Percentiles rank a stretch among this genome's conserved stretches.
phyloP scores from a whole-genome alignment of 163 green algal species.

The Trebouxia gelatinosa region DNA sequence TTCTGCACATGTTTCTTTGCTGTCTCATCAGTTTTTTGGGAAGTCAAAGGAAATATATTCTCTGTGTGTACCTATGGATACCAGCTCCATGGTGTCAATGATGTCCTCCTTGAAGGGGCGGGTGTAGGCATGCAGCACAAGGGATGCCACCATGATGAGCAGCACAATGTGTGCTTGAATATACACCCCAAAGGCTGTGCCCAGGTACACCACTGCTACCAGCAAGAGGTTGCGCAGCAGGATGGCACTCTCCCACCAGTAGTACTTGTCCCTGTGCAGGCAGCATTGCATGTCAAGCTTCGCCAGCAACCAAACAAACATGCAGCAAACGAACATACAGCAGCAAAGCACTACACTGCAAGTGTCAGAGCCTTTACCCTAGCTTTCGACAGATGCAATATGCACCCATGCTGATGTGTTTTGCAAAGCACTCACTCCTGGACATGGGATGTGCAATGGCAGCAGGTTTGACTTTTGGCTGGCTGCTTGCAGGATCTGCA shows the following conservation, averaged over 20 bases:
- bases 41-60: too few relatives aligned
- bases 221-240: constrained; percentile 28
- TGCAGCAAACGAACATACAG: not conserved
- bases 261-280: constrained; percentile 14
- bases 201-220: constrained; percentile 24
- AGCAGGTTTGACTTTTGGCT: too few relatives aligned
- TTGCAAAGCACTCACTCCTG: not conserved
- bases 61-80: constrained; percentile 27
- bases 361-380: too few relatives aligned
- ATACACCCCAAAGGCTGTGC: constrained; percentile 6
- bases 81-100: constrained; percentile 28
- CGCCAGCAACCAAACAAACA: too few relatives aligned
- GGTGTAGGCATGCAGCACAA: constrained; percentile 13
- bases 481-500: too few relatives aligned
- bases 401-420: not conserved
- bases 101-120: constrained; percentile 22
- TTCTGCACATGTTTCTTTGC: not conserved
- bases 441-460: too few relatives aligned
- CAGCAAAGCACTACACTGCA: not conserved
- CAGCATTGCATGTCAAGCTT: not conserved
- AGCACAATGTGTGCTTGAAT: constrained; percentile 28
- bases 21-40: not conserved
- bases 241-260: constrained; percentile 20
- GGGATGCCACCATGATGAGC: constrained; percentile 11
- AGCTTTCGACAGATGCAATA: not conserved